Conservation (phyloP, 768 basidiomycete species). For the Xanthoconium purpureum region DNA sequence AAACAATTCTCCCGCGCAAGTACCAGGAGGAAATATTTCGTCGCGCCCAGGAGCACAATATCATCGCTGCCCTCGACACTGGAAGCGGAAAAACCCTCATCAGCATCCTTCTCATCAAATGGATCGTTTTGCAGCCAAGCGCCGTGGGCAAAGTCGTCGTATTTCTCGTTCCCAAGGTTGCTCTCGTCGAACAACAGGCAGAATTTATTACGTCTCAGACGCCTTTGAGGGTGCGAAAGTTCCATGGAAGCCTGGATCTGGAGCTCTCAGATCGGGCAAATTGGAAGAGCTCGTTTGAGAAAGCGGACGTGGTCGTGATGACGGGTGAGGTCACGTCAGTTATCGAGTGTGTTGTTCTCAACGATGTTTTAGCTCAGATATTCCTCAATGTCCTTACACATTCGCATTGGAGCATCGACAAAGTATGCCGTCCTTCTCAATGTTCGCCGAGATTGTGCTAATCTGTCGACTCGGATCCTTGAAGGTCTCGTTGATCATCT, state of each 20-base stretch:
- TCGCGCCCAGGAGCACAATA: conserved; percentile 47
- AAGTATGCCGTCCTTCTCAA: conserved; percentile 33
- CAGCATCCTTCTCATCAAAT: conserved; percentile 67
- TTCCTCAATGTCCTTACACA: conserved; percentile 78
- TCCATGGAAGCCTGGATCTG: conserved; percentile 70
- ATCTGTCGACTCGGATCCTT: not conserved
- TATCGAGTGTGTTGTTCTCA: not conserved
- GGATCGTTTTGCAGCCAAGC: conserved; percentile 54
- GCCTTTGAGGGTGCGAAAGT: conserved; percentile 60
- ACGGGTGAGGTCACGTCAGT: conserved; percentile 52
- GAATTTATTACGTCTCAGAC: conserved; percentile 64
- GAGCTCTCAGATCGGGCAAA: conserved; percentile 62
- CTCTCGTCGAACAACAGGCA: conserved; percentile 81
- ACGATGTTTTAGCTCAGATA: conserved; percentile 59
- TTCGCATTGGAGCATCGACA: conserved; percentile 73
- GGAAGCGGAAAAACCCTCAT: conserved; percentile 63
- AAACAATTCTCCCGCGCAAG: conserved; percentile 44
- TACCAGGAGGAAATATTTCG: conserved; percentile 57
- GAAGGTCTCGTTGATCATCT: conserved; percentile 54
- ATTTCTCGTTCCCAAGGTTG: conserved; percentile 83
- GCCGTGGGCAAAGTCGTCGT: conserved; percentile 60
- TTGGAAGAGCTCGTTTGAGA: conserved; percentile 63
- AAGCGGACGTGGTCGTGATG: conserved; percentile 78
- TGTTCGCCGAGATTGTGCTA: not conserved
- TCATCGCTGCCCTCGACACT: conserved; percentile 59